Evolutionary conservation across 495 filamentous ascomycete species (phyloP), one percentile per base, ranked within the genome.

Genomic region (Neurospora sublineolata): DNA sequence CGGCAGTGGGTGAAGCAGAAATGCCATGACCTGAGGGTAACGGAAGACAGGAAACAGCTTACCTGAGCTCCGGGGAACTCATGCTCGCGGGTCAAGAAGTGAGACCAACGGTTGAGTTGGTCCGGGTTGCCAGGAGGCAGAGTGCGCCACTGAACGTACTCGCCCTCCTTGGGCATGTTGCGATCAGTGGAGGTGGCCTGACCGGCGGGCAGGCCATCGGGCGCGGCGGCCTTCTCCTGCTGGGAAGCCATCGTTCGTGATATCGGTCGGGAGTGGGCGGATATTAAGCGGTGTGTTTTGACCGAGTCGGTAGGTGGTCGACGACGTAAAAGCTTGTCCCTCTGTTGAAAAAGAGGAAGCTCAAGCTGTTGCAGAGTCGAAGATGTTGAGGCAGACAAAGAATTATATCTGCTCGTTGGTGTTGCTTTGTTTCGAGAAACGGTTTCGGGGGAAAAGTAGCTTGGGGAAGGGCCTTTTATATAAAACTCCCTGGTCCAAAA

Each of bases 41-140:
- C 52, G 14, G 30, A 36, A 58, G 68, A 58, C 3, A 27, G 23
- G 69, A 64, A 3, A 3, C 11, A 18, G 60, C 83, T 38, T 78
- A 93, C 93, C 87, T 95, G 92, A 40, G 95, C 94, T 2, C 93
- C 95, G 4, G 95, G 95, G 77, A 92, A 99, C 77, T 97, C 94
- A 90, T 97, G 93, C 27, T 86, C 92, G 33, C 78, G 76, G 6
- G 84, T 86, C 67, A 86, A 69, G n/a, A 72, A 74, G 6, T 82
- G 79, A 11, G 84, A 86, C 83, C 83, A 86, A 16, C 84, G 80
- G 73, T 86, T 86, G 37, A 86, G 76, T 14, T 64, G 52, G 52
- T 64, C 14, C 27, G 80, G 74, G 1, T 81, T 82, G 4, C 83
- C 82, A 3, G 83, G 74, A 0, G 83, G 80, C 3, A 84, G 77